Evolutionary conservation across 2,329 filamentous ascomycete species (phyloP), one percentile per base, ranked within the genome.

Genomic region (Bipolaris oryzae): DNA sequence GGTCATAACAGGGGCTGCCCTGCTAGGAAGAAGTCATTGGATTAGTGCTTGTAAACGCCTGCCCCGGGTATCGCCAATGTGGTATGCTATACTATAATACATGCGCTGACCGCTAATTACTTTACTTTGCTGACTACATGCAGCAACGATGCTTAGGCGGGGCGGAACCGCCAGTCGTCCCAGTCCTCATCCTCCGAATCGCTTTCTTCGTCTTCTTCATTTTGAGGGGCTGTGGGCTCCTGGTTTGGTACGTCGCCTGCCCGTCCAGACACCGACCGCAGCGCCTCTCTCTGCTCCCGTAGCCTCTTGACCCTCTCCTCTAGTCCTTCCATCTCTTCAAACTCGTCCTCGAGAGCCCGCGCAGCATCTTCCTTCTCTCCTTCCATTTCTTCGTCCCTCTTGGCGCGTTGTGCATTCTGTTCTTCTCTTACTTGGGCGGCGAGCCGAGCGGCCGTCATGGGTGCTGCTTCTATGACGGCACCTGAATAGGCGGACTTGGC

Each of bases 321-420:
- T 46, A 82, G 66, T 4, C 73, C 75, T 21, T 81, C 79, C 80
- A 82, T 82, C 57, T 80, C 77, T 38, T 81, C 80, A 49, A 82
- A 80, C 56, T 82, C 80, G 45, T 81, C 79, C 61, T 78, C 74
- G 11, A 82, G 65, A 5, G 76, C 70, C 34, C 74, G 70, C 39
- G 72, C 76, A 2, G 80, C 80, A 53, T 82, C 80, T 57, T 82
- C 80, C 59, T 76, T 78, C 61, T 82, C 80, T 1, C 71, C 79
- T 60, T 81, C 80, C 43, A 80, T 63, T 62, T 82, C 80, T 45
- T 72, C 76, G 41, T 82, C 79, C 28, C 73, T 66, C 51, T 68
- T 70, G 1, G 72, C 76, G 10, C 78, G 73, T 57, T 81, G 79
- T 34, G 72, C 70, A 45, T 69, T 79, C 64, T 77, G 75, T 34